Percentiles rank a stretch among this genome's conserved stretches.
phyloP scores from a whole-genome alignment of 2,329 filamentous ascomycete genomes.

The Fusarium keratoplasticum region DNA sequence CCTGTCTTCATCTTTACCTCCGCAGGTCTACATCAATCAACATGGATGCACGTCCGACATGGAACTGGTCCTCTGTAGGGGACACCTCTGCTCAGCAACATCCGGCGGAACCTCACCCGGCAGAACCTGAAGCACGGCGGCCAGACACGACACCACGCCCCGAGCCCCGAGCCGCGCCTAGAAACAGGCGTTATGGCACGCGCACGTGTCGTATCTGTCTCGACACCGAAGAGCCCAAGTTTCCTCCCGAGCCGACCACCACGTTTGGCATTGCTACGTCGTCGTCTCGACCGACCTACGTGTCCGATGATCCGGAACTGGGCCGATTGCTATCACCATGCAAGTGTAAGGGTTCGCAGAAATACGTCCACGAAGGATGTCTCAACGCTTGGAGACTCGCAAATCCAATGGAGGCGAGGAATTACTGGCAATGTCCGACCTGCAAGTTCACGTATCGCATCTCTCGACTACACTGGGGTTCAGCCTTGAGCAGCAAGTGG shows the following conservation, averaged over 20 bases:
- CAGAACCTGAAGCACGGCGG: conserved; percentile 17
- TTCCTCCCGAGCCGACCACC: conserved; percentile 49
- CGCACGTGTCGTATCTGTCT: conserved; percentile 91
- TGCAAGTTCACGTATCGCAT: conserved; percentile 87
- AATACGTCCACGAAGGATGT: conserved; percentile 94
- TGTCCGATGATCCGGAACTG: conserved; percentile 77
- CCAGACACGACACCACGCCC: conserved; percentile 11
- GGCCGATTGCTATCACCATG: conserved; percentile 90
- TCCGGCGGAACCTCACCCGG: conserved; percentile 15
- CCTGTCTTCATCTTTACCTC: conserved; percentile 27
- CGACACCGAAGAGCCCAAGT: conserved; percentile 70
- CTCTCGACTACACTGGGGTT: conserved; percentile 80
- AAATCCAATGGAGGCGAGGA: conserved; percentile 72
- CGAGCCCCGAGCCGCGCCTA: conserved; percentile 23
- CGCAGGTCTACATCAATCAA: conserved; percentile 34
- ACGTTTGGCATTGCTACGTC: conserved; percentile 48
- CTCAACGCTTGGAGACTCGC: conserved; percentile 84
- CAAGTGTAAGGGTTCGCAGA: conserved; percentile 91
- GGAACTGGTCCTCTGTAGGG: conserved; percentile 43
- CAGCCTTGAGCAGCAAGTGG: conserved; percentile 73
- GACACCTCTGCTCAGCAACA: conserved; percentile 21
- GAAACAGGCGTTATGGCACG: conserved; percentile 68
- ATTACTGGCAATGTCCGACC: conserved; percentile 89
- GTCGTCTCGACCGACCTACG: conserved; percentile 65
- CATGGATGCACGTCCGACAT: conserved; percentile 45